Evolutionary conservation across 2,329 filamentous ascomycete species (phyloP), one percentile per base, ranked within the genome.

Genomic region (Hymenoscyphus fructigenus): DNA sequence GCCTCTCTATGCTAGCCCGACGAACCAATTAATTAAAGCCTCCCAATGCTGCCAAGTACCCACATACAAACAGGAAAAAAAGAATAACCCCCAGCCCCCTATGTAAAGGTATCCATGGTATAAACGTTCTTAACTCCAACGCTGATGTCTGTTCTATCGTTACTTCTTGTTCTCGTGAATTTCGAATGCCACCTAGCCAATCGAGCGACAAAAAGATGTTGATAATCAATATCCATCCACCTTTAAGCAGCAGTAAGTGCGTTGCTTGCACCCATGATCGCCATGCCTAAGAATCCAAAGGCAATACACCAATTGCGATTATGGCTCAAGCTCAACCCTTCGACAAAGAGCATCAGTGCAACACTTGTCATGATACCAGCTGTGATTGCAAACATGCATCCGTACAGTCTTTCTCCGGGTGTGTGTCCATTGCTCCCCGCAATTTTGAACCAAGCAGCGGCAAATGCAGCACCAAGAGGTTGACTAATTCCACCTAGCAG

Each of bases 341-440:
- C 93, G 3, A 91, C 89, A 74, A 97, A 94, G 6, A 99, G 81
- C 78, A 96, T 91, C 74, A 99, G 78, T 2, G 90, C 93, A 34
- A 99, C 95, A 72, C 91, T 95, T 32, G 92, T 89, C 95, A 99
- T 98, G 72, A 99, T 96, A 0, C 95, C 95, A 0, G 93, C 88
- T 0, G 94, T 98, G 10, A 88, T 81, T 6, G 92, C 93, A 80
- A 99, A 99, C 79, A 98, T 89, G 61, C 85, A 85, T 0, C 89
- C 91, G 73, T 95, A 94, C 0, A 83, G 83, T n/a, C 82, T 81
- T n/a, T 82, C 78, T 63, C 83, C 82, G 17, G 84, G 84, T 0
- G 76, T 76, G 67, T 85, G 77, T 2, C 79, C 82, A 55, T 79
- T 70, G 71, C 83, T 74, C 0, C 83, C 82, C 0, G 91, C 88